Conservation (phyloP, 192 early-diverging fungal genomes). For the Coemansia sp. region DNA sequence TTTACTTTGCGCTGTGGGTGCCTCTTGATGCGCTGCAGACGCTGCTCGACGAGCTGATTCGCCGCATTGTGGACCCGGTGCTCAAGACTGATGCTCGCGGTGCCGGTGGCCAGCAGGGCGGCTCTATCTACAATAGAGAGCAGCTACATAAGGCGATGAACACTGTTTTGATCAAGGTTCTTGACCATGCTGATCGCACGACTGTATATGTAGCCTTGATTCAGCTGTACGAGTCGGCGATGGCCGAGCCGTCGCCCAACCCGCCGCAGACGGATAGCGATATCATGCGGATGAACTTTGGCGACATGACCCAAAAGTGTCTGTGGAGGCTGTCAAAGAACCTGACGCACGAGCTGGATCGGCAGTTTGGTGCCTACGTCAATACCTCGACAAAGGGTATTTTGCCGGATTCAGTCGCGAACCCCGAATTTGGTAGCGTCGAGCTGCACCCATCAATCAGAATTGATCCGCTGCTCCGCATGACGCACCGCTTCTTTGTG, state of each 20-base stretch:
- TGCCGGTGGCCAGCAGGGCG: neutral
- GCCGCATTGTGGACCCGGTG: slow-evolving; percentile 74
- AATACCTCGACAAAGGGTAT: neutral
- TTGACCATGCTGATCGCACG: slow-evolving; percentile 87
- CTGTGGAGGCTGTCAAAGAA: slow-evolving; percentile 94
- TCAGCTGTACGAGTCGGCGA: slow-evolving; percentile 58
- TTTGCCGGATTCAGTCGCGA: slow-evolving; percentile 1
- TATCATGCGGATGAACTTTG: slow-evolving; percentile 63
- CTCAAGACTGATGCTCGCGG: slow-evolving; percentile 49
- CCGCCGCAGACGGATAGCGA: slow-evolving; percentile 48
- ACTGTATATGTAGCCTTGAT: slow-evolving; percentile 71
- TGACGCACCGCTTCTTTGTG: slow-evolving; percentile 80
- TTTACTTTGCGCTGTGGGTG: slow-evolving; percentile 62
- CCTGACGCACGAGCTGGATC: slow-evolving; percentile 65
- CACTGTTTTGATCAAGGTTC: slow-evolving; percentile 81
- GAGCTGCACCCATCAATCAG: slow-evolving; percentile 14
- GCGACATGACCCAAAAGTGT: slow-evolving; percentile 93
- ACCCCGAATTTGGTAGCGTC: slow-evolving; percentile 6
- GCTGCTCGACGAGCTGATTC: slow-evolving; percentile 73
- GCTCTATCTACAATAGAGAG: no score
- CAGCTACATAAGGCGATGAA: slow-evolving; percentile 74
- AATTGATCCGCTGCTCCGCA: slow-evolving; percentile 55
- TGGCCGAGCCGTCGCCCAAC: slow-evolving; percentile 53
- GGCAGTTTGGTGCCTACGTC: slow-evolving; percentile 44
- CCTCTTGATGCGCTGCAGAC: slow-evolving; percentile 61